Evolutionary conservation across 1,284 basidiomycete species (phyloP).

Genomic region (Anthracocystis walkeri): DNA sequence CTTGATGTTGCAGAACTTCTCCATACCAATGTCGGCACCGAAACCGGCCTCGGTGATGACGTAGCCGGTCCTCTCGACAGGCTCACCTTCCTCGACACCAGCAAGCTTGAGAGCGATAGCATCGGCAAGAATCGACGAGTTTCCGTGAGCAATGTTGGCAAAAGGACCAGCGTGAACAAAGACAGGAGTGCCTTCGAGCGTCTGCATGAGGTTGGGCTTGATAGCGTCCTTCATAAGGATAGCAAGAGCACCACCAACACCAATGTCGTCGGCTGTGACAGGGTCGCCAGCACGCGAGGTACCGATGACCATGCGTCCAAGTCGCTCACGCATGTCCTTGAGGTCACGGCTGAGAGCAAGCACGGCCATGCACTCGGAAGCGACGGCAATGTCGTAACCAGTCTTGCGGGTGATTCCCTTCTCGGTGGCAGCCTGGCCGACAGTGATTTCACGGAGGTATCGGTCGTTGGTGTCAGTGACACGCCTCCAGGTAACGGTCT

Average conservation of each 20-base stretch:
- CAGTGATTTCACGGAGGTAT: constrained; percentile 92
- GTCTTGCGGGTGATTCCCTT: constrained; percentile 88
- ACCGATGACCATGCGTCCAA: constrained; percentile 97
- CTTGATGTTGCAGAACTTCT: constrained; percentile 99
- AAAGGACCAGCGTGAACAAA: constrained; percentile 99
- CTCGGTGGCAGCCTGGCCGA: constrained; percentile 90
- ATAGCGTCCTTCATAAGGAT: constrained; percentile 99
- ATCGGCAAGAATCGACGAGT: constrained; percentile 97
- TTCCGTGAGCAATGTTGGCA: constrained; percentile 98
- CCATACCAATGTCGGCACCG: constrained; percentile 91
- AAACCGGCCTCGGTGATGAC: constrained; percentile 99
- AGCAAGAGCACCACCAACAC: constrained; percentile 93
- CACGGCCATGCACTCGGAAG: constrained; percentile 98
- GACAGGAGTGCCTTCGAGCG: constrained; percentile 96
- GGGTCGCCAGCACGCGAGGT: constrained; percentile 90
- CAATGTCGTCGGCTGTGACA: constrained; percentile 95
- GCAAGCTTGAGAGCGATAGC: constrained; percentile 95
- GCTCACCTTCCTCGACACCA: constrained; percentile 92
- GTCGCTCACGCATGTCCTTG: constrained; percentile 87
- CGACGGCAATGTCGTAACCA: constrained; percentile 96
- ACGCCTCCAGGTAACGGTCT: constrained; percentile 95
- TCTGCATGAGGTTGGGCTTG: constrained; percentile 99
- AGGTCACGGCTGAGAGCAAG: constrained; percentile 89
- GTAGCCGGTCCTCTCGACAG: constrained; percentile 84
- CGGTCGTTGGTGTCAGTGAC: constrained; percentile 97